Conservation (phyloP, 2,329 filamentous ascomycete genomes). For the Paradendryphiella salina region DNA sequence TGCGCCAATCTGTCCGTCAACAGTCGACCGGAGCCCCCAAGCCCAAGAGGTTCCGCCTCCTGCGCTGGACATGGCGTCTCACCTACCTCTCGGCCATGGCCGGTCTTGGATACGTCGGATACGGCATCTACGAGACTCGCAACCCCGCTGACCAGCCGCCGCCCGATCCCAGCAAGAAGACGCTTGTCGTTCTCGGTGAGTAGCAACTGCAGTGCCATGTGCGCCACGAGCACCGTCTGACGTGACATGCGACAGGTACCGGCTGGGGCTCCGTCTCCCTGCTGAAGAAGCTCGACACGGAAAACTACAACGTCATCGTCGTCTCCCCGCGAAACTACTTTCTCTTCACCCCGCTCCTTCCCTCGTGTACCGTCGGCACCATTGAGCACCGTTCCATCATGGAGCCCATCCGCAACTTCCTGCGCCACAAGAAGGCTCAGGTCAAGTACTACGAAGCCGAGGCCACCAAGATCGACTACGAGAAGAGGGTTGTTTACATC, state of each 20-base stretch:
- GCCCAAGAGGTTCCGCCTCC: conserved; percentile 60
- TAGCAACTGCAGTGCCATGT: neutral
- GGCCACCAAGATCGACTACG: conserved; percentile 90
- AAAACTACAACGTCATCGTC: conserved; percentile 98
- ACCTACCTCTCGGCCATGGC: conserved; percentile 75
- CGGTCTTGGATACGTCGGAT: conserved; percentile 71
- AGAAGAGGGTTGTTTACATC: conserved; percentile 85
- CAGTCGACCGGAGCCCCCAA: conserved; percentile 39
- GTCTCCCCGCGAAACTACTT: conserved; percentile 99
- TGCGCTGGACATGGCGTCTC: conserved; percentile 82
- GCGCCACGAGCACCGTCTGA: conserved; percentile 12
- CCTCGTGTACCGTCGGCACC: conserved; percentile 94
- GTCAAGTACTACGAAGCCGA: conserved; percentile 99
- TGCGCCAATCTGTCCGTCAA: conserved; percentile 43
- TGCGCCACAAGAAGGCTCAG: conserved; percentile 88
- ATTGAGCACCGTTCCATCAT: conserved; percentile 99
- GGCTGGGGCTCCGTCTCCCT: conserved; percentile 96
- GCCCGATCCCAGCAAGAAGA: conserved; percentile 91
- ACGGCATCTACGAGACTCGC: conserved; percentile 79
- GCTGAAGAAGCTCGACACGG: conserved; percentile 96
- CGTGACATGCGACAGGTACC: conserved; percentile 64
- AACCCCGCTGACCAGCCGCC: conserved; percentile 78
- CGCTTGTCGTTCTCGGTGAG: conserved; percentile 88
- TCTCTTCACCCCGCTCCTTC: conserved; percentile 95
- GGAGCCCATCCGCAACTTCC: conserved; percentile 96